These are phyloP conservation scores for Alternaria consortialis DNA, from an alignment of 2,329 filamentous ascomycete species.

Conservation along the genomic window DNA sequence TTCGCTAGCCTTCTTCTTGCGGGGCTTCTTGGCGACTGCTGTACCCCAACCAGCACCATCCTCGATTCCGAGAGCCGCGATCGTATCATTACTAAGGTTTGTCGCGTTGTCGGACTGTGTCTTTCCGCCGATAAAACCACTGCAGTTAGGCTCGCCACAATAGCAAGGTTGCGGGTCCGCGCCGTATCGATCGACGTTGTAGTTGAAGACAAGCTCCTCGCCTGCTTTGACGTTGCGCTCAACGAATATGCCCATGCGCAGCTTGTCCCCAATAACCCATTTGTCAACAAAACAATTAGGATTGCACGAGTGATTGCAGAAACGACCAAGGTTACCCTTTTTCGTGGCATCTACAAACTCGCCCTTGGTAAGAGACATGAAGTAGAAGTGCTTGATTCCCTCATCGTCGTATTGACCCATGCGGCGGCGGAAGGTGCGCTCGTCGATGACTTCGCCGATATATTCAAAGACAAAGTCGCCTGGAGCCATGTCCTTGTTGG, in stretches of 20 bases:
- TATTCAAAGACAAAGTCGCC: slow-evolving; percentile 98
- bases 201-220: slow-evolving; percentile 98
- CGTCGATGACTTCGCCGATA: slow-evolving; percentile 97
- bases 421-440: slow-evolving; percentile 84
- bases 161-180: slow-evolving; percentile 97
- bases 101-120: slow-evolving; percentile 96
- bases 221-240: slow-evolving; percentile 83
- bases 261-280: slow-evolving; percentile 96
- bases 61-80: slow-evolving; percentile 95
- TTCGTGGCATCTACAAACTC: slow-evolving; percentile 98
- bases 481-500: slow-evolving; percentile 77
- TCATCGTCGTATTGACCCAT: slow-evolving; percentile 95
- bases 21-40: slow-evolving; percentile 84
- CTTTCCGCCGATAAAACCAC: slow-evolving; percentile 95
- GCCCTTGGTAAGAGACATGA: slow-evolving; percentile 96
- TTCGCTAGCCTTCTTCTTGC: slow-evolving; percentile 90
- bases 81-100: slow-evolving; percentile 86
- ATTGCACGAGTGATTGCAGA: slow-evolving; percentile 99
- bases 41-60: slow-evolving; percentile 93
- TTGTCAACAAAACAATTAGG: slow-evolving; percentile 99
- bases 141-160: slow-evolving; percentile 92
- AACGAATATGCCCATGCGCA: slow-evolving; percentile 99
- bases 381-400: slow-evolving; percentile 99
- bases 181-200: slow-evolving; percentile 98
- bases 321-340: slow-evolving; percentile 92